A percentile compares a stretch with the other conserved stretches of the same genome.
These are phyloP conservation scores for Oenanthe javanica DNA, from an alignment of 140 eudicot species.

Conservation along the genomic window DNA sequence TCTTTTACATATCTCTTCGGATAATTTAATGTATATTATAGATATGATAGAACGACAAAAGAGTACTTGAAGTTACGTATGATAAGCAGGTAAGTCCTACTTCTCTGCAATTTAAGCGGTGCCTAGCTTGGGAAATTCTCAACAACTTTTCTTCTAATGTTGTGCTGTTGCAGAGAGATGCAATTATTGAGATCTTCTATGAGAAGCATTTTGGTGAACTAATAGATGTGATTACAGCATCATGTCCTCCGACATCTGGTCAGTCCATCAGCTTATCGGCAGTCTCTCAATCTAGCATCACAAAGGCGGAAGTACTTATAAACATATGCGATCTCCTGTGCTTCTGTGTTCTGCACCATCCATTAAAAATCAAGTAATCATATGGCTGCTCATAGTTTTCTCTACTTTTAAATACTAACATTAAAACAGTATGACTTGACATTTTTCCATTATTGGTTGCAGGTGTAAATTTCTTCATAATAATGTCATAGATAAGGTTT, in stretches of 20 bases:
- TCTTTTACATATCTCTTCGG: no score
- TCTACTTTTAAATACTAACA: neutral
- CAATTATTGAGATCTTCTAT: constrained; percentile 68
- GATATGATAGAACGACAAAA: no score
- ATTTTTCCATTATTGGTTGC: constrained; percentile 15
- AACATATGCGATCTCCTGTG: constrained; percentile 87
- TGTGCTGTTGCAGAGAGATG: constrained; percentile 54
- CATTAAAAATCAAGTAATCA: constrained; percentile 80
- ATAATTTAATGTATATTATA: no score
- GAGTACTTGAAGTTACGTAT: no score
- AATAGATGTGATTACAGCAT: constrained; percentile 62
- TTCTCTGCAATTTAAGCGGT: neutral
- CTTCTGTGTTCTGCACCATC: constrained; percentile 90
- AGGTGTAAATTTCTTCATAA: constrained; percentile 83
- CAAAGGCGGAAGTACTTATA: constrained; percentile 75
- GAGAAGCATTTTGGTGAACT: constrained; percentile 84
- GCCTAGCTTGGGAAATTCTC: neutral
- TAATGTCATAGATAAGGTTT: constrained; percentile 68
- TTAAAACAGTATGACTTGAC: constrained; percentile 5
- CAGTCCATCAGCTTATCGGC: constrained; percentile 21
- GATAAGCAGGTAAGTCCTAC: neutral
- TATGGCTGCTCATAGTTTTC: constrained; percentile 9
- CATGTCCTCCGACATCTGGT: constrained; percentile 42
- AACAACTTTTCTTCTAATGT: neutral
- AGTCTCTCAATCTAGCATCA: constrained; percentile 22